Evolutionary conservation across 305 asterid species (phyloP).

Genomic region (Fraxinus platypoda): DNA sequence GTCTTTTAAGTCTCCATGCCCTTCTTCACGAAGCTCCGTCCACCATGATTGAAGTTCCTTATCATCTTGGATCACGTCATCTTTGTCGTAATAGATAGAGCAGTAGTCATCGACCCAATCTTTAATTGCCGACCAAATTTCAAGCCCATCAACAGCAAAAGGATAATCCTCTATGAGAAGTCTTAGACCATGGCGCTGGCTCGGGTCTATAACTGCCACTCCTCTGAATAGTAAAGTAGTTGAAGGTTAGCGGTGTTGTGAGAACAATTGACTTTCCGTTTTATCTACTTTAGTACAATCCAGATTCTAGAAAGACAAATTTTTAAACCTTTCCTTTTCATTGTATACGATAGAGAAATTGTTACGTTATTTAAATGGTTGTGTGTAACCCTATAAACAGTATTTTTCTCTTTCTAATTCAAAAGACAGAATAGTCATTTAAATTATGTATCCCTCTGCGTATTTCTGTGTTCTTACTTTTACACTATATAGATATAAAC

Average conservation of each 20-base stretch:
- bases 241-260: not conserved
- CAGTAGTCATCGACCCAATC: constrained; percentile 45
- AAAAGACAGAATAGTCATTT: not conserved
- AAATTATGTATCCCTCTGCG: not conserved
- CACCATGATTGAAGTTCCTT: constrained; percentile 47
- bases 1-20: constrained; percentile 45
- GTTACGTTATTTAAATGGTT: not conserved
- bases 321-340: not conserved
- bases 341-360: not conserved
- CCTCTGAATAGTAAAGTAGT: constrained; percentile 32
- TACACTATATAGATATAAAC: not conserved
- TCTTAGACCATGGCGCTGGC: constrained; percentile 35
- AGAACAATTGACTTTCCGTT: not conserved
- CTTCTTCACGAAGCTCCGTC: constrained; percentile 41
- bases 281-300: not conserved
- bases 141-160: constrained; percentile 46
- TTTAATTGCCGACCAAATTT: constrained; percentile 46
- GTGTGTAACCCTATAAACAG: not conserved
- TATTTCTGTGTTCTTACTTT: not conserved
- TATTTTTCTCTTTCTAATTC: not conserved
- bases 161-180: constrained; percentile 48
- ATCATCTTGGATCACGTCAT: constrained; percentile 27
- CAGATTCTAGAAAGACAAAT: not conserved
- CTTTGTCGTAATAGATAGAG: constrained; percentile 39
- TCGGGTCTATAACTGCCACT: constrained; percentile 44